Base-by-base conservation (phyloP, 495 filamentous ascomycete genomes). In the Penicillium waksmanii region DNA sequence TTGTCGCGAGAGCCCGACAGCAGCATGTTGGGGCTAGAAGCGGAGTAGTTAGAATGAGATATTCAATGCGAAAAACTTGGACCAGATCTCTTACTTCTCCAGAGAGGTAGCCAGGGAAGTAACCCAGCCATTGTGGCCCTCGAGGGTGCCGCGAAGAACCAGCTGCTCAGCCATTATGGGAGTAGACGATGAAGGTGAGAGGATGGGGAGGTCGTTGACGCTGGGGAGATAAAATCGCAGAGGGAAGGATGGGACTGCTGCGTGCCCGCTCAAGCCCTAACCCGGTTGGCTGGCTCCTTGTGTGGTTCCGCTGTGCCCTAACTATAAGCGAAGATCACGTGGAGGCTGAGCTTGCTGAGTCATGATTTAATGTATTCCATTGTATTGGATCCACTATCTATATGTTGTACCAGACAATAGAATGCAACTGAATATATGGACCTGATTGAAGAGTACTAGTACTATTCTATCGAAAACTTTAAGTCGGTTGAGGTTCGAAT, bases 1-100 rank as follows among this genome's bases (percentile, higher is more conserved):
- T 98, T 96, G 87, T 99, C 95, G 78, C 95, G 92, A 79, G 86
- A 90, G 69, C 85, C 93, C 60, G 95, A 99, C 65, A 99, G 89
- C 73, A 99, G 93, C 96, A 99, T 99, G 86, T 99, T 97, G 72
- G 96, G 96, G 89, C 90, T 93, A 77, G 71, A 79, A 73, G 68
- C 67, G 63, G 64, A 67, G 61, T 33, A 66, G 74, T 76, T 67
- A 78, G 76, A 73, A 67, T 51, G 65, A 50, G 10, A 9, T 54
- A 63, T 65, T 67, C 64, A 60, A 62, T 68, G 61, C 62, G 62
- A 62, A 63, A 48, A 55, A 38, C 61, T 77, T 52, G 58, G 51
- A 50, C 42, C 38, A 56, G 53, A 59, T 65, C 57, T 70, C 89
- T 76, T 88, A 93, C 90, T 98, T 99, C 88, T 99, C 95, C 80